Evolutionary conservation across 1,284 basidiomycete species (phyloP).

Genomic region (Waitea zeae): DNA sequence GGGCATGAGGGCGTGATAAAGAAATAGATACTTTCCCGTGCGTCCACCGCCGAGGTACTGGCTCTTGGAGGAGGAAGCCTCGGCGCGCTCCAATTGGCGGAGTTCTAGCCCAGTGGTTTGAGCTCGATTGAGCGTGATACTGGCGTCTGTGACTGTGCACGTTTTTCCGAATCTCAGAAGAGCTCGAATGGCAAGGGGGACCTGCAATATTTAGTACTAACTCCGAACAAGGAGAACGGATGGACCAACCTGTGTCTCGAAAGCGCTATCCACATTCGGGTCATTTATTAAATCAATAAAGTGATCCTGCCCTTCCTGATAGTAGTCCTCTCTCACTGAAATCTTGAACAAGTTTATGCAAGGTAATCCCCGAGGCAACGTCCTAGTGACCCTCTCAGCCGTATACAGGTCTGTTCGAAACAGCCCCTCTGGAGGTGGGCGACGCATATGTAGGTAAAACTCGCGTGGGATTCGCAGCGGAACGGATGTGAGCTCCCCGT

Average conservation of each 20-base stretch:
- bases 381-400: slow-evolving; percentile 59
- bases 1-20: slow-evolving; percentile 77
- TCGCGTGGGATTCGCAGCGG: slow-evolving; percentile 78
- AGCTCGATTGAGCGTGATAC: slow-evolving; percentile 69
- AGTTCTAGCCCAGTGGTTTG: slow-evolving; percentile 78
- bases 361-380: slow-evolving; percentile 67
- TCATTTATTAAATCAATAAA: slow-evolving; percentile 89
- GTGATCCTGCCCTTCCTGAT: slow-evolving; percentile 73
- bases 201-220: slow-evolving; percentile 21
- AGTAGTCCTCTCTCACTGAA: slow-evolving; percentile 72
- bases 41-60: slow-evolving; percentile 66
- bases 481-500: slow-evolving; percentile 64
- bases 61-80: slow-evolving; percentile 38
- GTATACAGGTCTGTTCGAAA: slow-evolving; percentile 61
- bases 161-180: slow-evolving; percentile 75
- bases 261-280: slow-evolving; percentile 91
- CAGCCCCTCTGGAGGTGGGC: slow-evolving; percentile 34
- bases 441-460: slow-evolving; percentile 87
- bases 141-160: slow-evolving; percentile 53
- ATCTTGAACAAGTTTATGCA: slow-evolving; percentile 76
- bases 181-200: slow-evolving; percentile 76
- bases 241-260: slow-evolving; percentile 66
- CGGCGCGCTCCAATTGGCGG: slow-evolving; percentile 59
- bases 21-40: slow-evolving; percentile 70
- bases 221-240: background rate